Base-by-base conservation (phyloP, 176 grass and related monocot genomes). In the Tillandsia fasciculata region DNA sequence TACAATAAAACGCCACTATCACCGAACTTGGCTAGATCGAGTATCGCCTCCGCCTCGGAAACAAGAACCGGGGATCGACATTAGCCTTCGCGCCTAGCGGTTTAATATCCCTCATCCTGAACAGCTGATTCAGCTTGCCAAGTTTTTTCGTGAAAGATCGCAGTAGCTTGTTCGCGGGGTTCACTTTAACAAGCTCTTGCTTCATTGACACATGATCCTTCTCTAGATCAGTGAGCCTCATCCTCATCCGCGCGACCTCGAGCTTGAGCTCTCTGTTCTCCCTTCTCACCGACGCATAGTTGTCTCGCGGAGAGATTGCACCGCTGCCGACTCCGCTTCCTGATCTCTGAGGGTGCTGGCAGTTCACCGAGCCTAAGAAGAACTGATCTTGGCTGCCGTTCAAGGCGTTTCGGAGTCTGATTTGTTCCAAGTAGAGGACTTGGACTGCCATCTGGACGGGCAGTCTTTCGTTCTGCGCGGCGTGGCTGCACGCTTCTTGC, bases 141-240 rank as follows among this genome's bases (percentile, higher is more conserved):
- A 96, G 77, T 28, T 87, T 96, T 65, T 90, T 87, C 13, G 92
- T 76, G 77, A 96, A 87, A 11, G 88, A 84, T 52, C 76, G 71
- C 17, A 96, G 81, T 12, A 96, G 70, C 2, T 90, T 87, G 72
- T 96, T 96, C 1, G 92, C 86, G 2, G 88, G 92, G 65, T 83
- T 80, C 11, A 77, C 88, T 52, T 80, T 79, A 52, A 96, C 92
- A 65, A 96, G 79, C 64, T 91, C 86, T 42, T 85, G 89, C 70
- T 90, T 90, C 93, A 97, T 97, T 59, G 81, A 92, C 5, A 89
- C 89, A 75, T 97, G 93, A 78, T 92, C 93, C 84, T 97, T 97
- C 79, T 97, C 93, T 74, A 97, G 77, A 76, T 97, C 89, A 12
- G 86, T 97, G 11, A 97, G 79, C 52, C 93, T 75, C 86, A 97